Evolutionary conservation across 306 rosid genomes (phyloP).

Genomic region (Fagus sylvatica): DNA sequence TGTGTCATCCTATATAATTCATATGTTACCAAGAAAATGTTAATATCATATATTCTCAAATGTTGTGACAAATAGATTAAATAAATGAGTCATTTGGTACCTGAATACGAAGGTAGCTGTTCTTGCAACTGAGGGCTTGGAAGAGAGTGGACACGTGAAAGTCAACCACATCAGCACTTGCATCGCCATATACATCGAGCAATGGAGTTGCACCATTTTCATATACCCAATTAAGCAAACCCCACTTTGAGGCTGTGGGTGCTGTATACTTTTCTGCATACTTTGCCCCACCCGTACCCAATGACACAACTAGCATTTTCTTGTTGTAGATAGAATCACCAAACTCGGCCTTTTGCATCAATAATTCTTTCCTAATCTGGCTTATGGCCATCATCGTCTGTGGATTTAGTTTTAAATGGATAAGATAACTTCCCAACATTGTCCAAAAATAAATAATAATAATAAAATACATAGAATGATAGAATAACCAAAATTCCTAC

Average conservation of each 20-base stretch:
- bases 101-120: constrained; percentile 44
- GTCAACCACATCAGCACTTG: constrained; percentile 48
- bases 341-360: not conserved
- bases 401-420: not conserved
- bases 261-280: constrained; percentile 42
- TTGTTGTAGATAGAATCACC: not conserved
- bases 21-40: not conserved
- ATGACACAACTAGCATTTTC: constrained; percentile 37
- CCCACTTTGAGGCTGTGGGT: constrained; percentile 36
- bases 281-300: constrained; percentile 46
- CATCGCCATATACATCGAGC: constrained; percentile 33
- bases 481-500: too few relatives aligned
- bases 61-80: not conserved
- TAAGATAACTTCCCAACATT: not conserved
- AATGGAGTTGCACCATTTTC: constrained; percentile 34
- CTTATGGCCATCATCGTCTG: constrained; percentile 47
- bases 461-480: too few relatives aligned
- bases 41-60: not conserved
- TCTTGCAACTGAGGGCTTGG: constrained; percentile 4
- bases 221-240: constrained; percentile 35
- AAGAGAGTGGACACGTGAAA: constrained; percentile 45
- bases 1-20: constrained; percentile 28
- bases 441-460: too few relatives aligned
- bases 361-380: constrained; percentile 22
- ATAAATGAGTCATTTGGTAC: not conserved